Evolutionary conservation across 2,329 filamentous ascomycete species (phyloP).

Genomic region (Neofusicoccum cordaticola): DNA sequence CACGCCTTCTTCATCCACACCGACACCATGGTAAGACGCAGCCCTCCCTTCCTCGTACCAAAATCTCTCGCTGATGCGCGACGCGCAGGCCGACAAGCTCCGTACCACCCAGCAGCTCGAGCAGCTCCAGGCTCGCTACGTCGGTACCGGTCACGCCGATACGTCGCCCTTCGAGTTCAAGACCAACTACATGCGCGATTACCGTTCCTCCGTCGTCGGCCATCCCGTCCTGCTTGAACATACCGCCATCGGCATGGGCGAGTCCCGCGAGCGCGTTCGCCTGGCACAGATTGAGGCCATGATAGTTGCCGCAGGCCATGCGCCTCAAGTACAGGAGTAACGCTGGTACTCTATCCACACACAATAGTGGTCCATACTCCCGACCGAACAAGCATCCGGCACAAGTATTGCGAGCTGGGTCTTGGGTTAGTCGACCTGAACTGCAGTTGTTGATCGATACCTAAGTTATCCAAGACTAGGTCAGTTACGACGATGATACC

Average conservation of each 20-base stretch:
- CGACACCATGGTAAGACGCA: neutral
- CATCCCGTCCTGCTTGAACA: constrained; percentile 86
- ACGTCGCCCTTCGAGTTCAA: constrained; percentile 98
- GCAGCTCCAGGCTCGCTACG: constrained; percentile 89
- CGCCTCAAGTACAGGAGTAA: constrained; percentile 40
- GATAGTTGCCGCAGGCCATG: constrained; percentile 64
- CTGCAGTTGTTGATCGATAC: no score
- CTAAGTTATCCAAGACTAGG: no score
- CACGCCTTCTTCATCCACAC: neutral
- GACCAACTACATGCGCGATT: constrained; percentile 92
- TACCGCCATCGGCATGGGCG: constrained; percentile 85
- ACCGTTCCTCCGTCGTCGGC: constrained; percentile 81
- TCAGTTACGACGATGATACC: neutral
- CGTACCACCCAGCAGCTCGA: constrained; percentile 97
- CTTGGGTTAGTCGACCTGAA: no score
- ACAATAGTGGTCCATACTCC: no score
- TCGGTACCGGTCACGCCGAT: constrained; percentile 94
- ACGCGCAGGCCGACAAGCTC: constrained; percentile 80
- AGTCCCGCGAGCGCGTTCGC: constrained; percentile 75
- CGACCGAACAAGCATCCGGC: no score
- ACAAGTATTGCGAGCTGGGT: no score
- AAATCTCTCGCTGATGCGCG: neutral
- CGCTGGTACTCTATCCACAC: no score
- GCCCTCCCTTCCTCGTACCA: neutral
- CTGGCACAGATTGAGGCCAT: constrained; percentile 75